Evolutionary conservation across 805 yeast genomes (phyloP).

Genomic region (Candida ulmi): DNA sequence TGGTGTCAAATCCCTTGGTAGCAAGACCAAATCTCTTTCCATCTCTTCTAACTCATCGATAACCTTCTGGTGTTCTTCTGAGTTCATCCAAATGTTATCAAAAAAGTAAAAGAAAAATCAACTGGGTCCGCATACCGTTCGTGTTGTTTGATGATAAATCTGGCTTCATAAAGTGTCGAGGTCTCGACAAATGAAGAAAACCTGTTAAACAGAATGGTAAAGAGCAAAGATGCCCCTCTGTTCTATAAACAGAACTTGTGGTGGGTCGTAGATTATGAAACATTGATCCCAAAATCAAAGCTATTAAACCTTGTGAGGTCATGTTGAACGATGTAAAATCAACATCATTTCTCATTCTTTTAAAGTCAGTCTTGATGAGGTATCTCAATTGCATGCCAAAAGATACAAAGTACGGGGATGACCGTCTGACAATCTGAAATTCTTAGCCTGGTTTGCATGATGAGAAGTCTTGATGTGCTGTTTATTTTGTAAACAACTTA

Average conservation of each 20-base stretch:
- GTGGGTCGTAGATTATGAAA: slow-evolving; percentile 40
- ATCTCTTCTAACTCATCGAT: slow-evolving; percentile 28
- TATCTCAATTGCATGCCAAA: slow-evolving; percentile 45
- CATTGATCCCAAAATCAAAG: slow-evolving; percentile 48
- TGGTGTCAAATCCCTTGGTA: slow-evolving; percentile 21
- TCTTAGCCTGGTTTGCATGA: slow-evolving; percentile 42
- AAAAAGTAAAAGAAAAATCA: slow-evolving; percentile 46
- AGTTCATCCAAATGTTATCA: slow-evolving; percentile 45
- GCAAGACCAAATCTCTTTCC: slow-evolving; percentile 29
- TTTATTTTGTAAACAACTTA: too few species aligned
- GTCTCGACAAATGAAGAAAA: slow-evolving; percentile 52
- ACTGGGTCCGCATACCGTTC: slow-evolving; percentile 58
- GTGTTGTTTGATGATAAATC: slow-evolving; percentile 62
- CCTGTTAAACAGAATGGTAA: slow-evolving; percentile 54
- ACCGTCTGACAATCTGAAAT: slow-evolving; percentile 33
- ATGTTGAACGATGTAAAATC: slow-evolving; percentile 38
- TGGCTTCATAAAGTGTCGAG: slow-evolving; percentile 47
- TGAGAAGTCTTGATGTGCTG: slow-evolving; percentile 35
- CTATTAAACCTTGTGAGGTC: slow-evolving; percentile 43
- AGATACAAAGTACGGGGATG: slow-evolving; percentile 45
- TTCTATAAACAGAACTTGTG: slow-evolving; percentile 43
- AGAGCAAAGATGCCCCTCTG: slow-evolving; percentile 59
- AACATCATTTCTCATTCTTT: slow-evolving; percentile 42
- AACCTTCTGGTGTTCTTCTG: slow-evolving; percentile 36
- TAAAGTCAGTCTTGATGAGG: slow-evolving; percentile 36